Evolutionary conservation across 177 flowering plant genomes (phyloP), one percentile per base, ranked within the genome.

Genomic region (Tripterygium wilfordii): DNA sequence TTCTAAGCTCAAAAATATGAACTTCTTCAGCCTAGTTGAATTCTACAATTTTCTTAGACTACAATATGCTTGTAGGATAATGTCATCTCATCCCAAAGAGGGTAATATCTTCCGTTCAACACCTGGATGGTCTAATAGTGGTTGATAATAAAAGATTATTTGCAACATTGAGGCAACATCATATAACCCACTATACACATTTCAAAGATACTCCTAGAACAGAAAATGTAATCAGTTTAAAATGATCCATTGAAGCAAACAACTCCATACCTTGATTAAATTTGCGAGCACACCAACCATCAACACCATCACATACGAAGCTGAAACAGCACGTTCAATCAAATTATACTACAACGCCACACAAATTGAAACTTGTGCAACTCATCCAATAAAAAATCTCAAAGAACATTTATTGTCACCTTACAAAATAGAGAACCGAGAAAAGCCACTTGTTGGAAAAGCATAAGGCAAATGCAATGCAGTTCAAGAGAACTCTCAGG

Each of bases 211-310:
- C n/a, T n/a, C n/a, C n/a, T n/a, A n/a, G n/a, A n/a, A n/a, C n/a
- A n/a, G n/a, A n/a, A n/a, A n/a, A n/a, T n/a, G n/a, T n/a, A n/a
- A n/a, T n/a, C n/a, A n/a, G n/a, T n/a, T n/a, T n/a, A n/a, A n/a
- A n/a, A 15, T 14, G 17, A 36, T 15, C 5, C 14, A 38, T 26
- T 31, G 15, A 24, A 37, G 24, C 14, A n/a, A 41, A 23, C 9
- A 19, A 40, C 13, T 30, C 5, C 30, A 10, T 69, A 92, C 96
- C 99, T 86, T 92, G 99, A 68, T 92, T 86, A 61, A 84, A 83
- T 65, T 78, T 92, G 56, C 96, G 99, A 41, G 99, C 99, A 72
- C 83, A 76, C 94, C 95, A 86, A 48, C 99, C 99, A 72, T 92
- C 99, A 49, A 92, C 49, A 19, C 83, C 99, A 74, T 92, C 99